These are phyloP conservation scores for Apiotrichum siamense DNA, from an alignment of 1,284 basidiomycete species.

Conservation along the genomic window DNA sequence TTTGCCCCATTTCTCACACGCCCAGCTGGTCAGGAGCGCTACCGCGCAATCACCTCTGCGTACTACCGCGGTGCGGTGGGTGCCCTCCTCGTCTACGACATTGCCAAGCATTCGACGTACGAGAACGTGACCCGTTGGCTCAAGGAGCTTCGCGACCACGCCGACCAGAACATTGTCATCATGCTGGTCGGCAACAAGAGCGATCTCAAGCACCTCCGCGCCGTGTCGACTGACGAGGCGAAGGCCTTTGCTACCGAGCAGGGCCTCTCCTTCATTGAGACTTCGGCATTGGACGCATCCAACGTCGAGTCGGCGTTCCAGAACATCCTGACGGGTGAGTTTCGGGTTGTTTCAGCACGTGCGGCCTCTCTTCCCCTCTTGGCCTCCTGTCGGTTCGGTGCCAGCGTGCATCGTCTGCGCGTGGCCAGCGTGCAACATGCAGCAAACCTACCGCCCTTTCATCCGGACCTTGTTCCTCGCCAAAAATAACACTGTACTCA, in stretches of 20 bases:
- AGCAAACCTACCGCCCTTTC: too few relatives aligned
- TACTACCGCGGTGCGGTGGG: slow-evolving; percentile 99
- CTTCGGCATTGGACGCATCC: slow-evolving; percentile 96
- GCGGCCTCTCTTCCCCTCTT: too few relatives aligned
- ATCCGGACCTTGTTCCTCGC: background rate
- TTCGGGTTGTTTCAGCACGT: too few relatives aligned
- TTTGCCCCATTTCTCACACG: too few relatives aligned
- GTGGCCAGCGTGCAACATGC: too few relatives aligned
- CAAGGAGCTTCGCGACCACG: slow-evolving; percentile 94
- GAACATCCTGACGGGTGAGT: slow-evolving; percentile 84
- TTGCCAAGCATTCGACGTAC: slow-evolving; percentile 92
- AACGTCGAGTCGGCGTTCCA: slow-evolving; percentile 98
- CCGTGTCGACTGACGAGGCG: slow-evolving; percentile 89
- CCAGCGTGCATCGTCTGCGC: too few relatives aligned
- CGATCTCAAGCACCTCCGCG: slow-evolving; percentile 94
- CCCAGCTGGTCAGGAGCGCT: slow-evolving; percentile 97
- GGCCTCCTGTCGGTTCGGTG: too few relatives aligned
- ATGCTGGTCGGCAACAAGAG: slow-evolving; percentile 96
- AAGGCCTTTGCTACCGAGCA: slow-evolving; percentile 77
- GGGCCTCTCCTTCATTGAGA: slow-evolving; percentile 92
- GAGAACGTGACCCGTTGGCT: slow-evolving; percentile 96
- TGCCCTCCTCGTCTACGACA: slow-evolving; percentile 85
- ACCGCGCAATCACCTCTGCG: slow-evolving; percentile 96
- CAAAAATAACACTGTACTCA: background rate
- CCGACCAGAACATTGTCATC: slow-evolving; percentile 88